A percentile compares a stretch with the other conserved stretches of the same genome.
These are phyloP conservation scores for Gillenia trifoliata DNA, from an alignment of 306 rosid genomes.

Conservation along the genomic window DNA sequence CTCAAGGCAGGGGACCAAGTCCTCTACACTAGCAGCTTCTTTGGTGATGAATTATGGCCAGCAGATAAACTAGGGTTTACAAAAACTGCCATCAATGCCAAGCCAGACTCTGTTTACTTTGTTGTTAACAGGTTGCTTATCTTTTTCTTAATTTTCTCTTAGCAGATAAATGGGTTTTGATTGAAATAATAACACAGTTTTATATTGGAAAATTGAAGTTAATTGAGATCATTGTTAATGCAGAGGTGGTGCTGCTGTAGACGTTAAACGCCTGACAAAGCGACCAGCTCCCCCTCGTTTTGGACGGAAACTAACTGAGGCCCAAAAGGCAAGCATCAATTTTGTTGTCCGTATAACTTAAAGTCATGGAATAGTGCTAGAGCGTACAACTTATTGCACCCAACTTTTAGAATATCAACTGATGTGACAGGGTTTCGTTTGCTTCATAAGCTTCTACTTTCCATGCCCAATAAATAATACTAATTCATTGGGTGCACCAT, in stretches of 20 bases:
- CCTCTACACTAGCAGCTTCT: constrained; percentile 92
- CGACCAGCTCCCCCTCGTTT: constrained; percentile 94
- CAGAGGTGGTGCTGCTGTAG: constrained; percentile 87
- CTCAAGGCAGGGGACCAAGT: constrained; percentile 88
- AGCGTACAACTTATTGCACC: too few species aligned
- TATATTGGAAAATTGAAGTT: background rate
- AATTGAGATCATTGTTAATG: background rate
- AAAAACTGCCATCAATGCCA: constrained; percentile 92
- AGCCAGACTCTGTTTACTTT: constrained; percentile 92
- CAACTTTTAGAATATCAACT: too few species aligned
- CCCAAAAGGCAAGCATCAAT: constrained; percentile 67
- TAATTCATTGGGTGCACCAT: background rate
- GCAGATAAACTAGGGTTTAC: constrained; percentile 99
- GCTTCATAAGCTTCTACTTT: background rate
- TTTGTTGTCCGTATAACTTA: background rate
- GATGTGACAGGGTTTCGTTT: too few species aligned
- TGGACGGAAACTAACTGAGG: constrained; percentile 74
- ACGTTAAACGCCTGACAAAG: constrained; percentile 76
- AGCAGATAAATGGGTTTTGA: too few species aligned
- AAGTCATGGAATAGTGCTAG: too few species aligned
- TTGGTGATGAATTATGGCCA: constrained; percentile 99
- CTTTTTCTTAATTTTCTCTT: background rate
- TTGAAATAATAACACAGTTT: background rate
- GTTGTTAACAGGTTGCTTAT: constrained; percentile 80
- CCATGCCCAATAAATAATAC: background rate